Conservation (phyloP, 768 basidiomycete genomes). For the Boletus fagicola region DNA sequence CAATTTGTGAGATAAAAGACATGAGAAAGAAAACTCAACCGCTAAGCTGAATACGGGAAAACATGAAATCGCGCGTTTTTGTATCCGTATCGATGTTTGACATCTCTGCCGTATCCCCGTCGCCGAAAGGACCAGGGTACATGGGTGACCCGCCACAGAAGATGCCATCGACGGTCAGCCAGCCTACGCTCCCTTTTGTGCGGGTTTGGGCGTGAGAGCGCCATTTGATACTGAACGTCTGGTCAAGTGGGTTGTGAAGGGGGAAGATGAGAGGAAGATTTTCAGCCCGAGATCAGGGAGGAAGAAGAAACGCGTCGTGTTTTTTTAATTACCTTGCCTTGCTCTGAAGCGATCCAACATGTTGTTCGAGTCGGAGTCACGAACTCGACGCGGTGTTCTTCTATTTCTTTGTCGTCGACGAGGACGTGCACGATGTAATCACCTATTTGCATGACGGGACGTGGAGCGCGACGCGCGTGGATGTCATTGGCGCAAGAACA, state of each 20-base stretch:
- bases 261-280: too few relatives aligned
- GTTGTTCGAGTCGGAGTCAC: neutral
- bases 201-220: neutral
- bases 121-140: neutral
- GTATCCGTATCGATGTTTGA: neutral
- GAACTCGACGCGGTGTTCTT: neutral
- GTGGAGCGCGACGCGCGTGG: too few relatives aligned
- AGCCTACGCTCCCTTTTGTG: neutral
- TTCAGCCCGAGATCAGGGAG: neutral
- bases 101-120: neutral
- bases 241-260: neutral
- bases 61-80: neutral
- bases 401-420: neutral
- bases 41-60: neutral
- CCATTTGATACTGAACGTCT: neutral
- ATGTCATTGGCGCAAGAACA: neutral
- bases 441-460: neutral
- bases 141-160: neutral
- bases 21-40: neutral
- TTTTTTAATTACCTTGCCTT: neutral
- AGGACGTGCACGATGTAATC: neutral
- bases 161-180: neutral
- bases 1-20: neutral
- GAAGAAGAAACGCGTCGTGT: too few relatives aligned
- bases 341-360: constrained; percentile 1